phyloP scores from a whole-genome alignment of 2,329 filamentous ascomycete species.

The Fusarium fujikuroi region DNA sequence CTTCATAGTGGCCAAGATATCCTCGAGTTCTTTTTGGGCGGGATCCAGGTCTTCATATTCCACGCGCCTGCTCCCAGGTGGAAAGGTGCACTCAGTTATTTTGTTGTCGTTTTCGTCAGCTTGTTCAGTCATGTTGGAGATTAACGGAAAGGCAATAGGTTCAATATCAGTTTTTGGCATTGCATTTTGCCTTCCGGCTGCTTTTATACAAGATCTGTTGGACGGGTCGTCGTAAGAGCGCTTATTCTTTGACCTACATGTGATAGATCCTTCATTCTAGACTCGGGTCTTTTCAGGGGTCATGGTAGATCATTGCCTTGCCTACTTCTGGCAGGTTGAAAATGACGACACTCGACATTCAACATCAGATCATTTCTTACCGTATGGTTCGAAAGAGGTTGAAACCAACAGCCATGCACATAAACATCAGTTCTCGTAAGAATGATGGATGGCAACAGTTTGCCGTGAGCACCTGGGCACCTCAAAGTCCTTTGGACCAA shows the following conservation, averaged over 20 bases:
- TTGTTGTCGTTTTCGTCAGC: background rate
- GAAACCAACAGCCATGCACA: background rate
- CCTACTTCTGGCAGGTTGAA: background rate
- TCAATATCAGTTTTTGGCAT: background rate
- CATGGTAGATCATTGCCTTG: background rate
- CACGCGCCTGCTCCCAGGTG: background rate
- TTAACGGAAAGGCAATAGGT: rapidly evolving
- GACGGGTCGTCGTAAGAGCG: background rate
- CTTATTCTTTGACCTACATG: background rate
- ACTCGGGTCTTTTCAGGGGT: background rate
- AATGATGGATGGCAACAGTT: background rate
- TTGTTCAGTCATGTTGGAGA: background rate
- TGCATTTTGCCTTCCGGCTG: too few species aligned
- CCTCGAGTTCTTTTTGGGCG: background rate
- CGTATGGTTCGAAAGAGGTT: background rate
- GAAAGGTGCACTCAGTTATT: background rate
- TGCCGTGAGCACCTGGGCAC: background rate
- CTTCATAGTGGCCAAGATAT: background rate
- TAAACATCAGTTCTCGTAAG: background rate
- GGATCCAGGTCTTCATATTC: background rate
- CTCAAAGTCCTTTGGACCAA: background rate
- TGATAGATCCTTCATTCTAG: conserved; percentile 3
- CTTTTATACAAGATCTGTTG: background rate
- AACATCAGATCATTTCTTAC: background rate
- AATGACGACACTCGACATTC: background rate